Base-by-base conservation (phyloP, 1,139 yeast species). In the Meyerozyma carpophila region DNA sequence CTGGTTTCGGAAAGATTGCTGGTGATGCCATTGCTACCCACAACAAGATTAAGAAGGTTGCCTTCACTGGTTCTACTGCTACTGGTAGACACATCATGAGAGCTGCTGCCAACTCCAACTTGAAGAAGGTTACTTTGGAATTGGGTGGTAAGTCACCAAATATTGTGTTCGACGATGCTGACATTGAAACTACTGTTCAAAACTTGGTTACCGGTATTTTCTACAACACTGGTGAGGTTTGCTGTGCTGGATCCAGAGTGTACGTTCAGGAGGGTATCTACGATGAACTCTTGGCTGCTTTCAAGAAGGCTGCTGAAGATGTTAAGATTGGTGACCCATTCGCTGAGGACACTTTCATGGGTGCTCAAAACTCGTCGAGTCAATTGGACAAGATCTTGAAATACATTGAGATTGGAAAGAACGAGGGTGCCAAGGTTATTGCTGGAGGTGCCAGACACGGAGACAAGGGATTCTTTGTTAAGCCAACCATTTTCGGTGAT, bases 81-180 rank as follows among this genome's bases (percentile, higher is more conserved):
- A 82, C 87, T 51, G 95, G 95, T 61, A 81, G 84, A 61, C 72
- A 69, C 55, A 83, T 86, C 53, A 79, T 86, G 88, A 77, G 74
- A 62, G 76, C 81, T 53, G 86, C 90, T 56, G 84, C 91, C 37
- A 63, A 62, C 50, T 74, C 85, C 39, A 81, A 81, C 66, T 70
- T 84, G 65, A 85, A 85, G 75, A 83, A 84, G 67, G 86, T 84
- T 44, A 85, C 95, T 38, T 77, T 86, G 55, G 95, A 86, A 70
- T 81, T 85, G 57, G 95, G 95, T 57, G 95, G 95, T 58, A 86
- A 86, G 71, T 84, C 93, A 43, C 91, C 95, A 56, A 82, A 84
- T 66, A 79, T 86, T 54, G 81, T 86, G 41, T 85, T 85, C 58
- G 75, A 80, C 54, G 94, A 86, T 61, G 87, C 87, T 48, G 79